Evolutionary conservation across 2,329 filamentous ascomycete genomes (phyloP), one percentile per base, ranked within the genome.

Genomic region (Exophiala sp.): DNA sequence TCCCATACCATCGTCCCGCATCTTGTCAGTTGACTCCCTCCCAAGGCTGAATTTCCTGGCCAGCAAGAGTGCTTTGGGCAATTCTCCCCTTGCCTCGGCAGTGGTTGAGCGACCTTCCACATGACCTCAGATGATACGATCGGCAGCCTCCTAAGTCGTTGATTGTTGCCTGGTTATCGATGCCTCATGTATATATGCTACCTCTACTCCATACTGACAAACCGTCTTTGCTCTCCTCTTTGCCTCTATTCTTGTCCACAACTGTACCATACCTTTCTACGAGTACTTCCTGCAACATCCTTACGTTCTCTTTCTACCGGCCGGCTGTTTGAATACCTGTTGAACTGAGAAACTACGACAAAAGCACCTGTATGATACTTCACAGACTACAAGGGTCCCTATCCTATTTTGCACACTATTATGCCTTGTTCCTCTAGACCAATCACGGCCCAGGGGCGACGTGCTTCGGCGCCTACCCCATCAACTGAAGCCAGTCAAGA

Each of bases 371-470:
- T 32, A 50, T 49, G 47, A 50, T 14, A 18, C 35, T 47, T 29
- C 48, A 50, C 46, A 43, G 38, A 47, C 45, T 52, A 4, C 53
- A 53, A 35, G 42, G 33, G 11, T 57, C 55, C 8, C 16, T 47
- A 34, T 47, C 48, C 35, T 50, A 54, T 38, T 54, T 48, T 47
- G 48, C 14, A 21, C 35, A 45, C 47, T 29, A 57, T 50, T 51
- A 43, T 43, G 24, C 42, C 20, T 35, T 45, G 33, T 34, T 21
- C 35, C 9, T 49, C 55, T 32, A 41, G 42, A 32, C 18, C 35
- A 14, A 20, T 50, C 45, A 18, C 45, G 9, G 21, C 14, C 32
- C 45, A 50, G 5, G 40, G 38, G n/a, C 35, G 41, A 7, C 42
- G 36, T 32, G 39, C 50, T 43, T 51, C 55, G 2, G 33, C 16